Evolutionary conservation across 2,329 filamentous ascomycete species (phyloP), one percentile per base, ranked within the genome.

Genomic region (Penicillium sp.): DNA sequence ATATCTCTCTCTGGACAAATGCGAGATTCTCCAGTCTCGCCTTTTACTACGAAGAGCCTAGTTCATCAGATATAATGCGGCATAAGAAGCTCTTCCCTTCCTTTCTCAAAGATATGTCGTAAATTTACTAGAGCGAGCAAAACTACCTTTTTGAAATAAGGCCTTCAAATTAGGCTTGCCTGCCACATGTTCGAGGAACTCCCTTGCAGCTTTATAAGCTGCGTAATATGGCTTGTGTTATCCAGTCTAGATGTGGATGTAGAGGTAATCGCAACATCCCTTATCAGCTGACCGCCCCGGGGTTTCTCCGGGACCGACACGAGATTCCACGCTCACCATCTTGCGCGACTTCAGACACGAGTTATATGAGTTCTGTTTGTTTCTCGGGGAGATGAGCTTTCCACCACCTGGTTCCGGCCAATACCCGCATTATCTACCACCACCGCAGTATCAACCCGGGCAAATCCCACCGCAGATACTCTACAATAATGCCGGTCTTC

Each of bases 381-480:
- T 64, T 64, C 55, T 63, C 63, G 66, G 66, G 71, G 71, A 69
- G 66, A 75, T 74, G 72, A 73, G 69, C 68, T 75, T 71, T 58
- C 67, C 70, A 69, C 72, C 71, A 61, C 70, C 73, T 51, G 70
- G 73, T 60, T 67, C 70, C 58, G 71, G 71, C 57, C 73, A 71
- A 63, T 74, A 74, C 34, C 61, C 62, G 34, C 61, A 61, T 51
- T 65, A 65, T 52, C 49, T 65, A 18, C 60, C 56, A 59, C 69
- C 67, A 50, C 61, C 71, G 47, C 69, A 70, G 54, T 71, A 73
- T 49, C 71, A 71, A 51, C 64, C 57, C 38, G 61, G 62, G 11
- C 61, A 69, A 47, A 61, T 67, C n/a, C 66, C 70, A 49, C 65
- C 67, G 60, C 65, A 70, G 61, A 59, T 69, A 58, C 67, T 72